phyloP scores from a whole-genome alignment of 2,329 filamentous ascomycete species.

The Xylaria sp. region DNA sequence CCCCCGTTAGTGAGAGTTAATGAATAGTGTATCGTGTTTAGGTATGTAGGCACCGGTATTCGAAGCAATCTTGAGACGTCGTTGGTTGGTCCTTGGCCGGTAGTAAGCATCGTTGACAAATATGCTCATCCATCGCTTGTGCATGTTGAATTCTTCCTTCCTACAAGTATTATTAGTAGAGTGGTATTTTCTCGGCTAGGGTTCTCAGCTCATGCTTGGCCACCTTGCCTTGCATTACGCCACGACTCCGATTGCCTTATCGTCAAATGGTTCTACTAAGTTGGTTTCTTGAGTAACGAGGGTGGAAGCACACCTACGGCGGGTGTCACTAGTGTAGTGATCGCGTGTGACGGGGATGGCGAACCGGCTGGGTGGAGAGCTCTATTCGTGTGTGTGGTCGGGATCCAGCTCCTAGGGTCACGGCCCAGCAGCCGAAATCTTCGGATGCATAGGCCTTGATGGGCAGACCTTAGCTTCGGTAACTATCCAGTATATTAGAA shows the following conservation, averaged over 20 bases:
- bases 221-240: slow-evolving; percentile 12
- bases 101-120: slow-evolving; percentile 36
- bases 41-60: not conserved
- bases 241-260: not conserved
- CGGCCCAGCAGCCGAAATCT: slow-evolving; percentile 29
- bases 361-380: slow-evolving; percentile 7
- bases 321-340: not conserved
- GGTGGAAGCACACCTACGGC: not conserved
- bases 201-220: slow-evolving; percentile 17
- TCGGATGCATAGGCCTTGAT: not conserved
- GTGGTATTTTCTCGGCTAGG: slow-evolving; percentile 8
- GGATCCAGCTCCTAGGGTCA: slow-evolving; percentile 19
- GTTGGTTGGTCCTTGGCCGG: slow-evolving; percentile 5
- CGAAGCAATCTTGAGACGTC: slow-evolving; percentile 8
- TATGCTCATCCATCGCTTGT: slow-evolving; percentile 14
- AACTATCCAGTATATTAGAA: slow-evolving; percentile 3
- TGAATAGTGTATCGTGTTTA: not conserved
- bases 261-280: not conserved
- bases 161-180: slow-evolving; percentile 33
- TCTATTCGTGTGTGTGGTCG: slow-evolving; percentile 10
- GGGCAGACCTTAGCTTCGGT: not conserved
- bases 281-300: not conserved
- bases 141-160: slow-evolving; percentile 14
- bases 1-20: not conserved
- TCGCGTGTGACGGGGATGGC: not conserved